phyloP scores from a whole-genome alignment of 2,329 filamentous ascomycete genomes.

The Tolypocladium tropicale region DNA sequence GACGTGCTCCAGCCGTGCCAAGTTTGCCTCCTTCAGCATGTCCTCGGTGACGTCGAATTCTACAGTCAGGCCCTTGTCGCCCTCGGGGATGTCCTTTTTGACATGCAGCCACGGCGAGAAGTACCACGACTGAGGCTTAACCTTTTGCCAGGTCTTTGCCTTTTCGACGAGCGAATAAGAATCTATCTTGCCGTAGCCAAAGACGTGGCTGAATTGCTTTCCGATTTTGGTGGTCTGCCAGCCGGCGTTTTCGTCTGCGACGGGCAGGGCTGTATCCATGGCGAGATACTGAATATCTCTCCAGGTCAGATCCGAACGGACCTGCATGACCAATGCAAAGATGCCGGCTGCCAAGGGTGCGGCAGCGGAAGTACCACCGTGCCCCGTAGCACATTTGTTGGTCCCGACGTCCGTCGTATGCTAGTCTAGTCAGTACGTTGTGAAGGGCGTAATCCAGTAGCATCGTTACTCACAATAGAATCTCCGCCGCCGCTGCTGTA shows the following conservation, averaged over 20 bases:
- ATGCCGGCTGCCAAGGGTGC: constrained; percentile 88
- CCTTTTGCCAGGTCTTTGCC: constrained; percentile 74
- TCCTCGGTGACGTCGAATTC: constrained; percentile 73
- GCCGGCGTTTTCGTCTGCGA: constrained; percentile 58
- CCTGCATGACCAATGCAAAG: constrained; percentile 76
- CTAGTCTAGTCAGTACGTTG: constrained; percentile 19
- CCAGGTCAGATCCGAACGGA: constrained; percentile 82
- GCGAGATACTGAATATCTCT: constrained; percentile 89
- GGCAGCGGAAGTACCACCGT: constrained; percentile 92
- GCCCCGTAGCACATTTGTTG: constrained; percentile 67
- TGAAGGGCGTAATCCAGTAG: too few relatives aligned
- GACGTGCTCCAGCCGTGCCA: constrained; percentile 84
- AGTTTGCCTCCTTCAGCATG: constrained; percentile 71
- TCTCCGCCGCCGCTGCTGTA: constrained; percentile 88
- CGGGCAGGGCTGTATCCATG: constrained; percentile 70
- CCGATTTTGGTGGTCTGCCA: constrained; percentile 78
- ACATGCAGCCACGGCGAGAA: constrained; percentile 92
- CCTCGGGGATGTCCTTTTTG: constrained; percentile 76
- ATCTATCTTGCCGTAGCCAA: constrained; percentile 92
- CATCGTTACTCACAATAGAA: constrained; percentile 52
- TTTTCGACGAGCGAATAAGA: constrained; percentile 74
- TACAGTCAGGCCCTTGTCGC: constrained; percentile 66
- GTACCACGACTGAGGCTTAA: constrained; percentile 94
- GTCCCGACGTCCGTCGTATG: constrained; percentile 91
- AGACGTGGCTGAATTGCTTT: constrained; percentile 86